These are phyloP conservation scores for Decorospora gaudefroyi DNA, from an alignment of 2,329 filamentous ascomycete species.

Conservation along the genomic window DNA sequence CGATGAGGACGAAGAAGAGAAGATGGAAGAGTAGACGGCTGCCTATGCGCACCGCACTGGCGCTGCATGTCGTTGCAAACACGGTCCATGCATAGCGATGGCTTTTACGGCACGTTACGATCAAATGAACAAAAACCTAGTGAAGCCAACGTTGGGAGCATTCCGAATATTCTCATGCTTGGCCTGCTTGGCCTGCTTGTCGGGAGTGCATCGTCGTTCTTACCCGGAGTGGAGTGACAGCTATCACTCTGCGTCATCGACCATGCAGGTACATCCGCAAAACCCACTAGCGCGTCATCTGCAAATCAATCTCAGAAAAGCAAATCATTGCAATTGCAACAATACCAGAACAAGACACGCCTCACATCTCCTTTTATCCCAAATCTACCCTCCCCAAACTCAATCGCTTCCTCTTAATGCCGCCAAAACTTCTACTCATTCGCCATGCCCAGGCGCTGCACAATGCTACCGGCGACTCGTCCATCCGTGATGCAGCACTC, in stretches of 20 bases:
- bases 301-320: conserved; percentile 8
- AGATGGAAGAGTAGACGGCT: conserved; percentile 79
- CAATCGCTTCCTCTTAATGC: conserved; percentile 33
- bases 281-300: conserved; percentile 24
- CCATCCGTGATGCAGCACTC: conserved; percentile 50
- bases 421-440: conserved; percentile 54
- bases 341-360: conserved; percentile 6
- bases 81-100: conserved; percentile 35
- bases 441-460: conserved; percentile 54
- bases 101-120: conserved; percentile 26
- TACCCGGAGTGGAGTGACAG: conserved; percentile 7
- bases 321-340: conserved; percentile 3
- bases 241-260: conserved; percentile 18
- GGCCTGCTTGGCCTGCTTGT: conserved; percentile 4
- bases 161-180: conserved; percentile 1
- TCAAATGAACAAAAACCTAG: conserved; percentile 13
- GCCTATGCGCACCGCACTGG: no score
- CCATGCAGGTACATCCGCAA: conserved; percentile 18
- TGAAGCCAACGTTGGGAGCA: conserved; percentile 8
- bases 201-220: conserved; percentile 1
- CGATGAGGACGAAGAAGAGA: conserved; percentile 73
- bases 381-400: no score
- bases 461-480: conserved; percentile 50
- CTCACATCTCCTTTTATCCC: not conserved
- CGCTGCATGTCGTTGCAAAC: conserved; percentile 30